phyloP scores from a whole-genome alignment of 2,329 filamentous ascomycete genomes.

The Metarhizium sp. region DNA sequence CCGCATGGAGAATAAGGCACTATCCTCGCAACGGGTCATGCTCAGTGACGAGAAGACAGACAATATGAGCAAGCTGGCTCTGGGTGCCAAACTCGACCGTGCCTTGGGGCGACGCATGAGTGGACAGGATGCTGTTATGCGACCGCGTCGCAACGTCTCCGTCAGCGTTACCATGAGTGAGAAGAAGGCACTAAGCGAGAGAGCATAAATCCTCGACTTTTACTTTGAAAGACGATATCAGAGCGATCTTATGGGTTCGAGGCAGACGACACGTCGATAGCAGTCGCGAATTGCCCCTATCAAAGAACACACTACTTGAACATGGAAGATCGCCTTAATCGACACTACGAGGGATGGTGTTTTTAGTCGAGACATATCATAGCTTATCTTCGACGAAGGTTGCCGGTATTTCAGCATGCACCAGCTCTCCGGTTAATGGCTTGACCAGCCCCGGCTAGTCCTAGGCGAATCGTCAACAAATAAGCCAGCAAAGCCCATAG shows the following conservation, averaged over 20 bases:
- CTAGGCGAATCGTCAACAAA: not conserved
- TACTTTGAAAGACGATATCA: not conserved
- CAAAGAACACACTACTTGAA: not conserved
- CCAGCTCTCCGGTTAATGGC: not conserved
- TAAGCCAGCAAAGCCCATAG: not conserved
- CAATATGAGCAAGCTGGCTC: constrained; percentile 74
- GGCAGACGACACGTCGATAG: not conserved
- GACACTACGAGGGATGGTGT: not conserved
- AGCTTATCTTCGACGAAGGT: not conserved
- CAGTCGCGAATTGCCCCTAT: not conserved
- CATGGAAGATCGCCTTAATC: not conserved
- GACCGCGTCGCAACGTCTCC: constrained; percentile 33
- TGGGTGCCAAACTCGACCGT: constrained; percentile 84
- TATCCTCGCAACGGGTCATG: constrained; percentile 63
- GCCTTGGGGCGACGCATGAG: constrained; percentile 81
- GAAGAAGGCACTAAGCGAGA: constrained; percentile 30
- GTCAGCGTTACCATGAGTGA: constrained; percentile 15
- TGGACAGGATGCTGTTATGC: constrained; percentile 80
- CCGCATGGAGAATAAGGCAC: constrained; percentile 82
- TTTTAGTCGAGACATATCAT: not conserved
- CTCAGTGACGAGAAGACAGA: constrained; percentile 73
- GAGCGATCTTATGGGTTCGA: not conserved
- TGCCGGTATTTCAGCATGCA: not conserved
- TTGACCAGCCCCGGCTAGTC: not conserved
- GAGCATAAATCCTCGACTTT: constrained; percentile 11